These are phyloP conservation scores for Aleurites moluccanus DNA, from an alignment of 441 rosid species.

Conservation along the genomic window DNA sequence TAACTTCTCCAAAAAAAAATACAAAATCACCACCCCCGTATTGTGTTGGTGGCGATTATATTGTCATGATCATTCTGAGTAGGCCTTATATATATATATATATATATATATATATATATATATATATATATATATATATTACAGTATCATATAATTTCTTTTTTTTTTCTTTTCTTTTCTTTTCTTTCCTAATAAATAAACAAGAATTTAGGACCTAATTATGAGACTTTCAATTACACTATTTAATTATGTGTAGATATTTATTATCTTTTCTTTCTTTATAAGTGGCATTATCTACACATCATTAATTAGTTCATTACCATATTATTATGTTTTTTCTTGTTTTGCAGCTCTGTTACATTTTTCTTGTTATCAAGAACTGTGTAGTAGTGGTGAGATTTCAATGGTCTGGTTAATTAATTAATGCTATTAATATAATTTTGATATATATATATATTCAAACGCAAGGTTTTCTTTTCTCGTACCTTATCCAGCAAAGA, in stretches of 20 bases:
- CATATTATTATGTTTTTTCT: background rate
- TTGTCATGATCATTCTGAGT: slow-evolving; percentile 9
- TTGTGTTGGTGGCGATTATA: background rate
- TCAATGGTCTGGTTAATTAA: background rate
- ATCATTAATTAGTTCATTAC: slow-evolving; percentile 16
- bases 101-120: background rate
- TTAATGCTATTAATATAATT: slow-evolving; percentile 11
- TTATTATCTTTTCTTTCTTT: slow-evolving; percentile 5
- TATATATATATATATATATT: background rate
- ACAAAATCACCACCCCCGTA: background rate
- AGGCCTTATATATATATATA: background rate
- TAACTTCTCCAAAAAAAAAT: background rate
- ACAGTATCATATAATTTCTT: slow-evolving; percentile 12
- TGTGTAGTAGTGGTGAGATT: background rate
- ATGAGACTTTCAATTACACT: background rate
- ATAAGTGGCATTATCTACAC: background rate
- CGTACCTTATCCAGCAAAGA: slow-evolving; percentile 29
- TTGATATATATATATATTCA: background rate
- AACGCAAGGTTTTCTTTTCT: slow-evolving; percentile 29
- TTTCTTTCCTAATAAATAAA: slow-evolving; percentile 18
- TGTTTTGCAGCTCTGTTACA: background rate
- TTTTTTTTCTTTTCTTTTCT: background rate
- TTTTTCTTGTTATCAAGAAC: background rate
- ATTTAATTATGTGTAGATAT: slow-evolving; percentile 11
- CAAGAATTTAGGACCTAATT: slow-evolving; percentile 12